Conservation (phyloP, 495 filamentous ascomycete species). For the Patellaria atrata region DNA sequence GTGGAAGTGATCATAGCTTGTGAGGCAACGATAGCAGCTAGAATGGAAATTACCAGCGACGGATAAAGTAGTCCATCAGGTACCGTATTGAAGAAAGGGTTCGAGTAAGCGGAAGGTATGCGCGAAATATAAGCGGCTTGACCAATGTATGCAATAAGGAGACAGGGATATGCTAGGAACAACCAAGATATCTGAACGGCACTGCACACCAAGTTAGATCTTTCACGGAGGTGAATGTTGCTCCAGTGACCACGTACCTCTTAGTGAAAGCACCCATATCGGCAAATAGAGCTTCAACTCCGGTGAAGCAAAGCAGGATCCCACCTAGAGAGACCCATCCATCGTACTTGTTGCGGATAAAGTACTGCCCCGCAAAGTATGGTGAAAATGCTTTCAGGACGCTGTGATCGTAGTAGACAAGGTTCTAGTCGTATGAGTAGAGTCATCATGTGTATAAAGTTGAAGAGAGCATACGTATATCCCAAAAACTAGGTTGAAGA, state of each 20-base stretch:
- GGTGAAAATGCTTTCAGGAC: slow-evolving; percentile 60
- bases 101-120: slow-evolving; percentile 45
- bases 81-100: slow-evolving; percentile 56
- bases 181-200: slow-evolving; percentile 56
- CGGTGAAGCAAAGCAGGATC: slow-evolving; percentile 56
- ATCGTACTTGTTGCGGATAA: slow-evolving; percentile 43
- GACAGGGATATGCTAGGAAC: slow-evolving; percentile 48
- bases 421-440: slow-evolving; percentile 38
- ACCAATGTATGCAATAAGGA: slow-evolving; percentile 57
- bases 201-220: slow-evolving; percentile 37
- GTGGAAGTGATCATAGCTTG: slow-evolving; percentile 67
- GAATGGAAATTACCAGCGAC: slow-evolving; percentile 47
- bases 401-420: slow-evolving; percentile 45
- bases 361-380: slow-evolving; percentile 45
- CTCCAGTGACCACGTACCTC: no score
- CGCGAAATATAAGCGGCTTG: slow-evolving; percentile 58
- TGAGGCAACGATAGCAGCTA: slow-evolving; percentile 60
- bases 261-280: slow-evolving; percentile 58
- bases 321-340: slow-evolving; percentile 58
- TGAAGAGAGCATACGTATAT: slow-evolving; percentile 39
- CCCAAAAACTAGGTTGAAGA: slow-evolving; percentile 50
- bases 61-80: slow-evolving; percentile 54
- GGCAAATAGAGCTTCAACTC: slow-evolving; percentile 61
- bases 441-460: neutral
- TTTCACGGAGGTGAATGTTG: slow-evolving; percentile 60